Evolutionary conservation across 805 yeast genomes (phyloP), one percentile per base, ranked within the genome.

Genomic region (Lachancea mirantina): DNA sequence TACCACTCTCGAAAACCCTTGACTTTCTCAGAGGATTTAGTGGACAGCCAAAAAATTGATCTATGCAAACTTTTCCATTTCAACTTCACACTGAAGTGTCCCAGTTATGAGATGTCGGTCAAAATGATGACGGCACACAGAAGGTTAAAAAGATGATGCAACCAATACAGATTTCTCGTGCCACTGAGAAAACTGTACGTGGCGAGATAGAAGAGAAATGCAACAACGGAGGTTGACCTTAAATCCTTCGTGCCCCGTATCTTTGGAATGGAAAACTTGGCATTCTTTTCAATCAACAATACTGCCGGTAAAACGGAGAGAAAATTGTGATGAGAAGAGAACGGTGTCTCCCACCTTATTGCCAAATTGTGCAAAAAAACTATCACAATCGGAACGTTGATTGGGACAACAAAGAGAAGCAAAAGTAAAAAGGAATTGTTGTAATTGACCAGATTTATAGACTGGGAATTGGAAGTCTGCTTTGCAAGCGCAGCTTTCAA

Each of bases 301-400:
- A 85, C 65, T 2, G 82, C 74, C 0, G 96, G 95, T 9, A 79
- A 59, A 15, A 87, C 72, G 0, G 95, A 81, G 33, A 87, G 55
- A 25, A 83, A 63, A 49, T 84, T 87, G 53, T 88, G 95, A 53
- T 85, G 94, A 0, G 95, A 80, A 5, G 83, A 73, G 49, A 85
- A 85, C 11, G 94, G 87, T 0, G 92, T 82, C 35, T 68, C 71
- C 94, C 95, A 84, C 43, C 69, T 73, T 13, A 84, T 68, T 1
- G 81, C 69, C 38, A 85, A 64, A 48, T 87, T 83, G 48, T 84
- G 95, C 20, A 83, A 61, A 65, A 87, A 85, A 1, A 87, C 95
- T 37, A 85, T 64, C 18, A 87, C 52, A 2, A 82, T 75, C 0
- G 96, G 95, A 1, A 78, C 62, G 46, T 81, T 81, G 14, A 85